A percentile compares a stretch with the other conserved stretches of the same genome.
Conservation (phyloP, 345 rosid genomes). For the Hevea brasiliensis region DNA sequence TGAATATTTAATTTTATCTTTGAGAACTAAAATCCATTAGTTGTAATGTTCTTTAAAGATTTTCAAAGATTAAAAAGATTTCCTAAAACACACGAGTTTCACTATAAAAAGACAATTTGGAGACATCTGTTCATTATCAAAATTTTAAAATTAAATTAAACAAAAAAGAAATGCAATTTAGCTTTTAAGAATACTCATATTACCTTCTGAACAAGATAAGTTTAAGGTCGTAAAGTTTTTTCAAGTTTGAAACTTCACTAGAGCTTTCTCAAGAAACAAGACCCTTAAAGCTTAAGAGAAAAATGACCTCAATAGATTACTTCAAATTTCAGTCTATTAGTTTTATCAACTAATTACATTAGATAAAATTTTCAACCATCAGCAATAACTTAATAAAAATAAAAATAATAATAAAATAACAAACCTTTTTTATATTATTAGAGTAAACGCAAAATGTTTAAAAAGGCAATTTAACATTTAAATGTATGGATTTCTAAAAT, state of each 20-base stretch:
- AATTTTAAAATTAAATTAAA: neutral
- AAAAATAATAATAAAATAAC: neutral
- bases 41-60: neutral
- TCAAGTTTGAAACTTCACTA: neutral
- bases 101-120: neutral
- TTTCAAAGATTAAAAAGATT: neutral
- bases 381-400: neutral
- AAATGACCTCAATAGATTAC: neutral
- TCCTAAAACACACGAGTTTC: neutral
- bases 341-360: neutral
- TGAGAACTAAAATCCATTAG: neutral
- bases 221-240: no score
- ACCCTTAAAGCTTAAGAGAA: neutral
- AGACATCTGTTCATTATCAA: neutral
- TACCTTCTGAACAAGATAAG: conserved; percentile 3
- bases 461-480: neutral
- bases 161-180: neutral
- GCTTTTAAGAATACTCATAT: neutral
- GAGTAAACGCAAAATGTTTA: neutral
- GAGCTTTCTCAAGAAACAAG: neutral
- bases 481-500: neutral
- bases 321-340: neutral
- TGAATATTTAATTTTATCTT: neutral
- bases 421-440: neutral
- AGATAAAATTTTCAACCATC: neutral